Evolutionary conservation across 257 asterid genomes (phyloP), one percentile per base, ranked within the genome.

Genomic region (Jacaranda copaia): DNA sequence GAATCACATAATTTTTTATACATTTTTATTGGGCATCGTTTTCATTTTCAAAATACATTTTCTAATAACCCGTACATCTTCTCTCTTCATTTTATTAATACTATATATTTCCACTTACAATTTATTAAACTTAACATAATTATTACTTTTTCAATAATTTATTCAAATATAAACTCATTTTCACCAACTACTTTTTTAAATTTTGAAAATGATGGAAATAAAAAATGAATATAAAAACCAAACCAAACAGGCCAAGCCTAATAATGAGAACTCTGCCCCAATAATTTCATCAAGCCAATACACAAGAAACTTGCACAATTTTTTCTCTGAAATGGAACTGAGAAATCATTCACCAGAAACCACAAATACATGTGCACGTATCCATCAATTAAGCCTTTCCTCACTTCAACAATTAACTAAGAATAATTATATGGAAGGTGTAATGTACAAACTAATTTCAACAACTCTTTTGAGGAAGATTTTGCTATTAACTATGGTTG

Each of bases 401-500:
- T 74, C 51, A 36, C 65, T 49, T 63, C 55, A 68, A 76, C 59
- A 68, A 55, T 25, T n/a, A 46, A 63, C 57, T 11, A 52, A 78
- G 64, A 75, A 70, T 59, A 56, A 80, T 48, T 32, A 49, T 73
- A 72, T 71, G 56, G 13, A 38, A 15, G 5, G 61, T 59, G 74
- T 67, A 82, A 76, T 80, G 74, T 77, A 78, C 80, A 82, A 70
- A 5, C 16, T 49, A 65, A 81, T 60, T 42, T 62, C 66, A 53
- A 51, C 42, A 25, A 49, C 40, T 19, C 25, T 39, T 39, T 13
- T 16, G 51, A 49, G 72, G 65, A 43, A 16, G 59, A 62, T 71
- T 48, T 32, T 49, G 75, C 70, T 76, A 74, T 71, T 8, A 74
- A 68, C 80, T 77, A 80, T 43, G 57, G 46, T 59, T 45, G 5